Percentiles rank a stretch among this genome's conserved stretches.
Conservation (phyloP, 805 yeast species). For the Pichia occidentalis region DNA sequence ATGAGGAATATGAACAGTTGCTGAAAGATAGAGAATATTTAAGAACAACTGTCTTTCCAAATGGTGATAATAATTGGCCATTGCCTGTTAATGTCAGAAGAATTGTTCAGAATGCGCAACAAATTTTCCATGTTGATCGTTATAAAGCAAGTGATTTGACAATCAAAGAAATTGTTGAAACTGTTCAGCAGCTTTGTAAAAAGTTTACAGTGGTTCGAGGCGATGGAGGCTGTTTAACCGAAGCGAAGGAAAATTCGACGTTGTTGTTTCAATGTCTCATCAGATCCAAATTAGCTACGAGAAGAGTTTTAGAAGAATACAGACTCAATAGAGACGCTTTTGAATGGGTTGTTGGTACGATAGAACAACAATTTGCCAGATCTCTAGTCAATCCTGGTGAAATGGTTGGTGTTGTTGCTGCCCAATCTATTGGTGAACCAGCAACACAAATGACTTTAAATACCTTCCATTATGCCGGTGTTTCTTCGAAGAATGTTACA, state of each 20-base stretch:
- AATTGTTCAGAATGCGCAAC: slow-evolving; percentile 94
- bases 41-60: slow-evolving; percentile 74
- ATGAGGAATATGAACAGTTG: slow-evolving; percentile 78
- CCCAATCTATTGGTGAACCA: slow-evolving; percentile 97
- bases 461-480: slow-evolving; percentile 97
- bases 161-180: slow-evolving; percentile 67
- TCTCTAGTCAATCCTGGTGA: slow-evolving; percentile 95
- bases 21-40: slow-evolving; percentile 69
- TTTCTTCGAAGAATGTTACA: slow-evolving; percentile 97
- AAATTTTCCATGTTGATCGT: slow-evolving; percentile 89
- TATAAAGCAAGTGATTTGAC: slow-evolving; percentile 86
- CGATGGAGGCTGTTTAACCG: slow-evolving; percentile 58
- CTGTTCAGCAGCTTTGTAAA: slow-evolving; percentile 62
- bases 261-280: slow-evolving; percentile 83
- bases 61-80: slow-evolving; percentile 97
- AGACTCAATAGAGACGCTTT: slow-evolving; percentile 79
- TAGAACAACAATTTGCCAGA: slow-evolving; percentile 88
- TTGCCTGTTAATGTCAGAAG: slow-evolving; percentile 96
- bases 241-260: slow-evolving; percentile 92
- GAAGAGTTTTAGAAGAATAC: slow-evolving; percentile 89
- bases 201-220: slow-evolving; percentile 80
- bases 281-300: slow-evolving; percentile 85
- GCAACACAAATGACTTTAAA: slow-evolving; percentile 97
- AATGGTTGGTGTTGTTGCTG: slow-evolving; percentile 97
- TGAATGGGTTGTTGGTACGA: slow-evolving; percentile 93